phyloP scores from a whole-genome alignment of 2,329 filamentous ascomycete genomes.

The Trichoderma sp. region DNA sequence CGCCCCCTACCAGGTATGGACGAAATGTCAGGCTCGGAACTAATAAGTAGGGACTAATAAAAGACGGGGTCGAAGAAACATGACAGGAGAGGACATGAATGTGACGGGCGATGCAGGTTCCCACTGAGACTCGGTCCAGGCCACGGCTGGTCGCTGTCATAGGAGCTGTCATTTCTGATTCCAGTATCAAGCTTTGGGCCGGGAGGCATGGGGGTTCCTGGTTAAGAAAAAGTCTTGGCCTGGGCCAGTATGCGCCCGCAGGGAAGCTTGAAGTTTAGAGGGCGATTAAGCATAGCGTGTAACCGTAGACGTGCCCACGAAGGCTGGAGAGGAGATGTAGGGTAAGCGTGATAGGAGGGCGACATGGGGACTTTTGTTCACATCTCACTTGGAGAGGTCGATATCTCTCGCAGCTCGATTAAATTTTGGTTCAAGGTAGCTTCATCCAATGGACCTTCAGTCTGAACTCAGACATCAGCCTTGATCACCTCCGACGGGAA shows the following conservation, averaged over 20 bases:
- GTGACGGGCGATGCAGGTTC: not conserved
- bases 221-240: too few relatives aligned
- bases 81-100: too few relatives aligned
- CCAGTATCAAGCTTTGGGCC: too few relatives aligned
- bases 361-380: too few relatives aligned
- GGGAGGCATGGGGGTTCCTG: too few relatives aligned
- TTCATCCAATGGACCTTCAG: too few relatives aligned
- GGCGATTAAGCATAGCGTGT: constrained; percentile 11
- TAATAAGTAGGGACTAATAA: not conserved
- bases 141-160: not conserved
- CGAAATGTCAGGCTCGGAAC: constrained; percentile 10
- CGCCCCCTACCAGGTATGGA: constrained; percentile 7
- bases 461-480: too few relatives aligned
- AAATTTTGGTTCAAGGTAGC: too few relatives aligned
- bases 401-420: too few relatives aligned
- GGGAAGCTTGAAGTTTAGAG: not conserved
- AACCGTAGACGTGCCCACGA: constrained; percentile 1
- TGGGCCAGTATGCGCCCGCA: too few relatives aligned
- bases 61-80: constrained; percentile 10
- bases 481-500: not conserved
- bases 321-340: not conserved
- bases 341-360: not conserved
- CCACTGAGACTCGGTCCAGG: constrained; percentile 17
- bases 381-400: too few relatives aligned
- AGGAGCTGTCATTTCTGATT: too few relatives aligned